Evolutionary conservation across 371 early-diverging fungal genomes (phyloP).

Genomic region (Agmasoma carcini): DNA sequence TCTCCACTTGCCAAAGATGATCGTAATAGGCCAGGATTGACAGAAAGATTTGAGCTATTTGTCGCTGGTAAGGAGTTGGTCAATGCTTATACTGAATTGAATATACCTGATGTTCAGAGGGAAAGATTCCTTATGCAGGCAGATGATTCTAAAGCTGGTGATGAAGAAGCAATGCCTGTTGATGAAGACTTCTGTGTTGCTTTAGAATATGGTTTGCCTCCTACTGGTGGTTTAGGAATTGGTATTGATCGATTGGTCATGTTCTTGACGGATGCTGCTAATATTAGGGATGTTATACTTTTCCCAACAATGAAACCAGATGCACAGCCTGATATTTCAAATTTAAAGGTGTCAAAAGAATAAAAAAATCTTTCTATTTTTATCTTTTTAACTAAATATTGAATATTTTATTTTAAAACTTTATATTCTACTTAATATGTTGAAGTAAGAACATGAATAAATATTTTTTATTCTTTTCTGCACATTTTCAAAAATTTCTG

Average conservation of each 20-base stretch:
- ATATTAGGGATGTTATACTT: conserved; percentile 86
- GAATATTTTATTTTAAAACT: no score
- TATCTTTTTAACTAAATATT: no score
- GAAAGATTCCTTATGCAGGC: conserved; percentile 89
- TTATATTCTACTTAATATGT: no score
- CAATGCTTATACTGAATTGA: conserved; percentile 94
- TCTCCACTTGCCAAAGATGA: conserved; percentile 95
- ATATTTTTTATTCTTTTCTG: no score
- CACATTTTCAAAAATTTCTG: no score
- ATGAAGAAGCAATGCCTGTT: conserved; percentile 92
- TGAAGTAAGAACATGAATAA: no score
- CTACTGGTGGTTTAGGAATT: conserved; percentile 91
- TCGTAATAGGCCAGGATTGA: conserved; percentile 69
- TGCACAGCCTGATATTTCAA: no score
- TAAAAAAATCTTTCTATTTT: no score
- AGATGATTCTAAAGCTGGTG: conserved; percentile 83
- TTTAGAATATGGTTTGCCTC: conserved; percentile 92
- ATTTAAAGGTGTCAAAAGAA: no score
- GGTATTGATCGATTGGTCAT: conserved; percentile 93
- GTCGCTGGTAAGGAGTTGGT: conserved; percentile 93
- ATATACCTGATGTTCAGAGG: conserved; percentile 90
- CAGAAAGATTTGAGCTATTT: conserved; percentile 96
- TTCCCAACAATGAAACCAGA: conserved; percentile 65
- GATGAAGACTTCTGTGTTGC: conserved; percentile 92
- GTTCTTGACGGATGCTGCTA: conserved; percentile 93